Base-by-base conservation (phyloP, 2,329 filamentous ascomycete genomes). In the Aureobasidium uvarum region DNA sequence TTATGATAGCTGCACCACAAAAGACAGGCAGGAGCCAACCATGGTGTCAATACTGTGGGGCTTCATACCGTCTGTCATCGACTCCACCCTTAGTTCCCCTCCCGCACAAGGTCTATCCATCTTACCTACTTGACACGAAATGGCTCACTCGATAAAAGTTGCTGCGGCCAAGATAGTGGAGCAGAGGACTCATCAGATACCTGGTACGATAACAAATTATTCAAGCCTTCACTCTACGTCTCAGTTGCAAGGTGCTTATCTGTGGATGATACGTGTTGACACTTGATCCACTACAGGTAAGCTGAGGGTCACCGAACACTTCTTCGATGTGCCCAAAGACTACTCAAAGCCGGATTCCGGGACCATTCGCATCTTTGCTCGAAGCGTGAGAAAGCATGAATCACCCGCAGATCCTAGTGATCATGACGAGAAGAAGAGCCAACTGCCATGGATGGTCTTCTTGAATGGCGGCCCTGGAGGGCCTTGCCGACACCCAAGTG, bases 381-480 rank as follows among this genome's bases (percentile, higher is more conserved):
- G 92, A 60, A 89, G 85, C 62, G 90, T 89, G 18, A 81, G 84
- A 63, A 90, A 87, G 70, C 80, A 87, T 66, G 87, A 92, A 69
- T 82, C 80, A 31, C 84, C 85, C 48, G 84, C 88, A 65, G 83
- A 82, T 62, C 75, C 78, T 33, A 68, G 72, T 0, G 70, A 74
- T n/a, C 79, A 81, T 28, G 77, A 78, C 23, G 77, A 79, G 43
- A 76, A 77, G 59, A 77, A 77, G 65, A 76, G 78, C 56, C 81
- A 84, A 68, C 74, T 84, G 11, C 86, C 86, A 68, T 88, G 84
- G 83, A 78, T 84, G 68, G 70, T 93, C 68, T 96, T 89, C 74
- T 83, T 96, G 16, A 89, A 96, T 78, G 94, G 94, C 68, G 94
- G 94, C 0, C 94, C 93, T 0, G 93, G 93, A 3, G 87, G 89